phyloP scores from a whole-genome alignment of 1,139 yeast genomes.

The Lodderomyces orthopsilosis region DNA sequence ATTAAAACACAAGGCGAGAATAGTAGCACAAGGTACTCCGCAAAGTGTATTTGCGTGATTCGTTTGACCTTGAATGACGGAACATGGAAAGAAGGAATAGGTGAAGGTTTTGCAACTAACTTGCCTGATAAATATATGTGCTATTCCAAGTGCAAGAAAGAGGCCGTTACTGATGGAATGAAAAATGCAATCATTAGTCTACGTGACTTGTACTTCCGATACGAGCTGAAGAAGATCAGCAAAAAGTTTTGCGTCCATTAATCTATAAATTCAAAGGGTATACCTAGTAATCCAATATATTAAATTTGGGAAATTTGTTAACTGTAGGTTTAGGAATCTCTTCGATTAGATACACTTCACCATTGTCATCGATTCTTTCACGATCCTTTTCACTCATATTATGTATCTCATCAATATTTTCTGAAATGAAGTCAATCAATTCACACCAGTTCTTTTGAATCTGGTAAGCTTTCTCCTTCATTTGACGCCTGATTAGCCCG shows the following conservation, averaged over 20 bases:
- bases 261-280: background rate
- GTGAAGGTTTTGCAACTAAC: constrained; percentile 39
- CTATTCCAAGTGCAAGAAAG: constrained; percentile 47
- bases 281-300: constrained; percentile 49
- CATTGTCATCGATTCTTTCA: constrained; percentile 86
- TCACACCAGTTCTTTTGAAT: constrained; percentile 69
- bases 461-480: constrained; percentile 79
- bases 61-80: constrained; percentile 50
- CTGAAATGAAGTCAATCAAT: constrained; percentile 52
- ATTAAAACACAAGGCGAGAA: background rate
- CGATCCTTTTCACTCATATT: constrained; percentile 78
- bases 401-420: constrained; percentile 71
- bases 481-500: constrained; percentile 68
- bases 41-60: constrained; percentile 26
- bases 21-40: constrained; percentile 16
- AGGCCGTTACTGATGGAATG: constrained; percentile 50
- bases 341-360: constrained; percentile 72
- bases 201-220: constrained; percentile 19
- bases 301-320: constrained; percentile 55
- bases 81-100: constrained; percentile 35
- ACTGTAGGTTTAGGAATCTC: constrained; percentile 69
- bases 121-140: constrained; percentile 35
- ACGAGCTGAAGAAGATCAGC: constrained; percentile 14
- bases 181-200: constrained; percentile 38
- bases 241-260: constrained; percentile 1